Conservation (phyloP, 2,329 filamentous ascomycete species). For the Didymella keratinophila region DNA sequence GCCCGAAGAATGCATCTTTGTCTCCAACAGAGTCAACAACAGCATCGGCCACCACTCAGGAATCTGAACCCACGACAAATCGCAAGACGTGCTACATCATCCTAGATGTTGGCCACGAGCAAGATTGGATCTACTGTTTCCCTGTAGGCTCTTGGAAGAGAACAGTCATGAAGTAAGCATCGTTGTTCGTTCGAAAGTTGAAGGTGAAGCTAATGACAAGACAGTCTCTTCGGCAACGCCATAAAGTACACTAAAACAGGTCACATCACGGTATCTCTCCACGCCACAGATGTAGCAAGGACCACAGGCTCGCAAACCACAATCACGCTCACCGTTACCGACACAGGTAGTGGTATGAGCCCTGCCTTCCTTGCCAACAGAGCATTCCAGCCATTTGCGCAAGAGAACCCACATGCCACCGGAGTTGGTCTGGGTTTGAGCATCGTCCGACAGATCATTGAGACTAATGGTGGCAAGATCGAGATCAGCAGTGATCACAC, state of each 20-base stretch:
- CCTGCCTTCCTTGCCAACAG: constrained; percentile 41
- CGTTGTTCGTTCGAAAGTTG: no score
- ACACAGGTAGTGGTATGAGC: constrained; percentile 48
- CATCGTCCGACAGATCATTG: constrained; percentile 42
- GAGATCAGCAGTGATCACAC: constrained; percentile 35
- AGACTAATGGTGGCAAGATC: constrained; percentile 40
- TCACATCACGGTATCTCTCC: constrained; percentile 39
- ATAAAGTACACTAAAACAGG: constrained; percentile 48
- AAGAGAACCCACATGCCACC: constrained; percentile 40
- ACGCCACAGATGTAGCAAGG: constrained; percentile 14
- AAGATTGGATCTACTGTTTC: constrained; percentile 54
- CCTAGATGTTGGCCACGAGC: constrained; percentile 34
- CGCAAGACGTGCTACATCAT: constrained; percentile 39
- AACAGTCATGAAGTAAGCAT: constrained; percentile 43
- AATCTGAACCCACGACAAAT: background rate
- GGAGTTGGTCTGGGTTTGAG: constrained; percentile 41
- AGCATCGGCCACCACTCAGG: constrained; percentile 1
- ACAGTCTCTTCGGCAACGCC: constrained; percentile 45
- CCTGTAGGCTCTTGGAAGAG: constrained; percentile 50
- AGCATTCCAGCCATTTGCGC: constrained; percentile 47
- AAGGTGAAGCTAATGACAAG: background rate
- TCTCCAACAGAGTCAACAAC: constrained; percentile 18
- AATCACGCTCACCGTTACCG: constrained; percentile 48
- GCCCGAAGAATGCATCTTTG: constrained; percentile 14
- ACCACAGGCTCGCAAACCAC: constrained; percentile 16